phyloP scores from a whole-genome alignment of 257 asterid genomes.

The Primulina huaijiensis region DNA sequence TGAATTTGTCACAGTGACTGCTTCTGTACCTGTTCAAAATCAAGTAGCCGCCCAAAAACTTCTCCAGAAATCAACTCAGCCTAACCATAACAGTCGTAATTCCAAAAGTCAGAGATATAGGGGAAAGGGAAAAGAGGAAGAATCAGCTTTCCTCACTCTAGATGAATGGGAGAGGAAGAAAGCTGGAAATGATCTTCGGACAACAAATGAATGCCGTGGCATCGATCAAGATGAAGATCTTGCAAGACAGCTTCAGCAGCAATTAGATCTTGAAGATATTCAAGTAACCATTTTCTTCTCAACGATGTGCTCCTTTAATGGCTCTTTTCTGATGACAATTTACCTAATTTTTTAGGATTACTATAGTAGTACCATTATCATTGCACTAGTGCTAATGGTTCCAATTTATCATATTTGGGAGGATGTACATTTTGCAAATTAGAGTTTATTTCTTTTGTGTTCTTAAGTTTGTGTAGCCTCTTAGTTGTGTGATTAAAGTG shows the following conservation, averaged over 20 bases:
- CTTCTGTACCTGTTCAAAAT: constrained; percentile 75
- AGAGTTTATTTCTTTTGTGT: not conserved
- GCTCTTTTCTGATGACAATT: constrained; percentile 14
- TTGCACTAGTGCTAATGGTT: constrained; percentile 1
- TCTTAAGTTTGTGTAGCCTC: not conserved
- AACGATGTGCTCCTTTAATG: constrained; percentile 5
- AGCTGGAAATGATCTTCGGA: constrained; percentile 37
- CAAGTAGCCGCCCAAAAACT: constrained; percentile 92
- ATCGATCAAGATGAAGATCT: constrained; percentile 73
- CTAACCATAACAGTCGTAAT: constrained; percentile 37
- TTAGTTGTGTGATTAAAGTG: constrained; percentile 10
- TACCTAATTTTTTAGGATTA: constrained; percentile 17
- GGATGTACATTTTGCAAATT: not conserved
- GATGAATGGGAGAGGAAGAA: constrained; percentile 88
- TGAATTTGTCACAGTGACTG: constrained; percentile 47
- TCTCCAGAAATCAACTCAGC: constrained; percentile 67
- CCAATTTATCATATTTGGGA: not conserved
- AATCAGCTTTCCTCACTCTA: constrained; percentile 53
- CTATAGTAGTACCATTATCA: constrained; percentile 16
- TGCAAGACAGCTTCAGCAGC: constrained; percentile 75
- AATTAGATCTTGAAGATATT: constrained; percentile 70
- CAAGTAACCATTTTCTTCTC: constrained; percentile 42
- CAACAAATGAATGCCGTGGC: constrained; percentile 30
- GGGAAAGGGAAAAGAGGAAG: constrained; percentile 54
- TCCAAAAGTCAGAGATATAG: constrained; percentile 51